phyloP scores from a whole-genome alignment of 352 stramenopile genomes.

The Phytophthora palmivora region DNA sequence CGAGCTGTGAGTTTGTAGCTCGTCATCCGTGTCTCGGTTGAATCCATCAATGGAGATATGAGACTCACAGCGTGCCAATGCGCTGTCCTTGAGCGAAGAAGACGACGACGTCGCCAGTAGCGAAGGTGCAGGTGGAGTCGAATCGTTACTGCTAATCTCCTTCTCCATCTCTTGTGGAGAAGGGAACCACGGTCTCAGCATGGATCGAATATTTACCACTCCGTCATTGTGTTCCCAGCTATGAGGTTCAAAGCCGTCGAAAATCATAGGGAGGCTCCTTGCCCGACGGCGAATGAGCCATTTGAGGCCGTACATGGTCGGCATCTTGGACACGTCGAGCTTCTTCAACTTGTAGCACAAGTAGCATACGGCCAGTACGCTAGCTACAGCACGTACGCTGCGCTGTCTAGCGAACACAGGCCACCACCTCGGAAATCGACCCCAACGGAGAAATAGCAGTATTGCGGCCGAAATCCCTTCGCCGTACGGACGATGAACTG shows the following conservation, averaged over 20 bases:
- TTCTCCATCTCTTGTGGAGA: conserved; percentile 53
- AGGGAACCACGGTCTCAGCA: conserved; percentile 74
- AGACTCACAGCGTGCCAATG: conserved; percentile 57
- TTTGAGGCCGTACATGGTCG: conserved; percentile 61
- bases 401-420: conserved; percentile 15
- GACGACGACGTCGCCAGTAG: conserved; percentile 47
- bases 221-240: conserved; percentile 82
- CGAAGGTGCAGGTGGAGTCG: conserved; percentile 38
- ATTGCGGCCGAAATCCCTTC: conserved; percentile 32
- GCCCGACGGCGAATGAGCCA: conserved; percentile 68
- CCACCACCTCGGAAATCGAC: conserved; percentile 33
- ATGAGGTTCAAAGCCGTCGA: conserved; percentile 63
- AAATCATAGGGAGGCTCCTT: conserved; percentile 59
- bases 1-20: conserved; percentile 25
- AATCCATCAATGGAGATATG: conserved; percentile 82
- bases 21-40: conserved; percentile 46
- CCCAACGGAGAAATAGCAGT: conserved; percentile 33
- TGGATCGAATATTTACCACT: conserved; percentile 75
- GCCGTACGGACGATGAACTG: conserved; percentile 41
- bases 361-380: conserved; percentile 29
- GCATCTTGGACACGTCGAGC: conserved; percentile 72
- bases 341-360: conserved; percentile 48
- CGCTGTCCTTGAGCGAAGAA: conserved; percentile 36
- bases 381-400: conserved; percentile 16
- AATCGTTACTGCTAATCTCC: conserved; percentile 32